Evolutionary conservation across 23 red algal species (phyloP), one percentile per base, ranked within the genome.

Genomic region (Cyanidiococcus yangmingshanensis): DNA sequence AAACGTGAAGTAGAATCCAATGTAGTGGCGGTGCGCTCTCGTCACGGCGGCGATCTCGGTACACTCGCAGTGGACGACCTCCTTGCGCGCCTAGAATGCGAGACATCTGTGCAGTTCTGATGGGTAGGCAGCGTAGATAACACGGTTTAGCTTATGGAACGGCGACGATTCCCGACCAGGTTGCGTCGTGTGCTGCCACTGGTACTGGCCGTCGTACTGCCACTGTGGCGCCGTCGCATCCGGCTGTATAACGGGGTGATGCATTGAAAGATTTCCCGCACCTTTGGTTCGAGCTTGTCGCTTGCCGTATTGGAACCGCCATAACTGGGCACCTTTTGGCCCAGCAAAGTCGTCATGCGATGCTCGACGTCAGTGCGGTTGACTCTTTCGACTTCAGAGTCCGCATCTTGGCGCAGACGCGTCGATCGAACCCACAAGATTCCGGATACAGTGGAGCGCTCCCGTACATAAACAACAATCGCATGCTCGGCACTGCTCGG

Each of bases 41-140:
- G 94, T 76, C 57, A 86, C 59, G 67, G 18, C 38, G 94, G 94
- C 15, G 94, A 98, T 54, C 68, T 89, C 24, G 94, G 94, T 58
- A 58, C 2, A 3, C 2, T 57, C 7, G 2, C 57, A 1, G 1
- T 81, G 30, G 78, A 81, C 25, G 68, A 50, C 1, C 32, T 81
- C 45, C 68, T 81, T 12, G n/a, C 21, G 12, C 63, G 63, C 27
- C 32, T 71, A 29, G n/a, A 71, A 71, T 35, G 63, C 27, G 63
- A 71, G 27, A 29, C 32, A 21, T 54, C 45, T 54, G 21, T 54
- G 45, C 45, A 54, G 45, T 21, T 54, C 45, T 54, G 45, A 54
- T 7, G 12, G 21, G 12, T 7, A 7, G 45, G 45, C 45, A 54
- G 12, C 21, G 45, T 21, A 54, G 45, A 7, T 54, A 7, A 54